Evolutionary conservation across 2,329 filamentous ascomycete genomes (phyloP).

Genomic region (Apiospora malaysiana): DNA sequence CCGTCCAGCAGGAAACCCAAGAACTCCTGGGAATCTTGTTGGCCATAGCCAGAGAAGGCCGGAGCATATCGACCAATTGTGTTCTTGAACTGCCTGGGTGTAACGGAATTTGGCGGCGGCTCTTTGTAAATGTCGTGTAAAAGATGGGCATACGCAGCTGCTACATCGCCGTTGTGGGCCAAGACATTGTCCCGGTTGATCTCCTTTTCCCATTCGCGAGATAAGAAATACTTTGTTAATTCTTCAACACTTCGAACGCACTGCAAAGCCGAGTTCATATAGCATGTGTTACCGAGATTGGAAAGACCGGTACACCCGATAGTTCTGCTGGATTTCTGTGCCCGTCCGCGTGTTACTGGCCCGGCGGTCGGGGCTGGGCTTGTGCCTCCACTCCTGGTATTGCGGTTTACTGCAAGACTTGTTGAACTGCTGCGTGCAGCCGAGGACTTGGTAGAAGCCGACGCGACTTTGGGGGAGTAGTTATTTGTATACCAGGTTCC

Average conservation of each 20-base stretch:
- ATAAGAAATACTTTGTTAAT: conserved; percentile 88
- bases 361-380: conserved; percentile 66
- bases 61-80: conserved; percentile 81
- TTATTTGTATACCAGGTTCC: conserved; percentile 64
- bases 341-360: conserved; percentile 72
- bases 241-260: conserved; percentile 94
- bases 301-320: conserved; percentile 81
- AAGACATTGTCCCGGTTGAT: conserved; percentile 87
- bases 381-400: conserved; percentile 68
- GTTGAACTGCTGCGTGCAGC: conserved; percentile 42
- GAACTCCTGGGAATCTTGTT: conserved; percentile 98
- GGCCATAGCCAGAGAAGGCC: conserved; percentile 90
- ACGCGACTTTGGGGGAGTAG: conserved; percentile 41
- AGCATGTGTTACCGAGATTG: conserved; percentile 97
- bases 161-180: conserved; percentile 84
- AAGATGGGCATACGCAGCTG: conserved; percentile 80
- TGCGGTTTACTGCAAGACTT: conserved; percentile 42
- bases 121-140: conserved; percentile 80
- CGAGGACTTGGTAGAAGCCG: conserved; percentile 42
- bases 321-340: conserved; percentile 71
- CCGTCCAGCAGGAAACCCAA: conserved; percentile 93
- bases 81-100: conserved; percentile 81
- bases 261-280: conserved; percentile 98
- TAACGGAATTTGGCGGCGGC: conserved; percentile 68
- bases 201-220: conserved; percentile 75